Conservation (phyloP, 2,329 filamentous ascomycete species). For the Arthroderma sp. region DNA sequence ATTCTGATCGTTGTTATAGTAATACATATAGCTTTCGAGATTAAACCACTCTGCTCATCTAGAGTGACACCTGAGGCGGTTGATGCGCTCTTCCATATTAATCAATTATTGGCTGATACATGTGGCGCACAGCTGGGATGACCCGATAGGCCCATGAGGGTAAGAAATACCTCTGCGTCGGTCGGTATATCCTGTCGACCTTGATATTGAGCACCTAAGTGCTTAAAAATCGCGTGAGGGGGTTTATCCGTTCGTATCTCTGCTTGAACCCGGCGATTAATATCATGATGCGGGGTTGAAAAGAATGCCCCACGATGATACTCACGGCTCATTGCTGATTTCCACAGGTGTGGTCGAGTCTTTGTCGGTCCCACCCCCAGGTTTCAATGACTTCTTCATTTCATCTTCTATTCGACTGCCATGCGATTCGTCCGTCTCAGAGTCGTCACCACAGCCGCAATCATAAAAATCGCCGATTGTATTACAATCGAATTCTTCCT, state of each 20-base stretch:
- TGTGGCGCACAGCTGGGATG: no score
- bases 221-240: no score
- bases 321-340: constrained; percentile 12
- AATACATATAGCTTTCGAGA: no score
- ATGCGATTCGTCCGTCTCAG: constrained; percentile 19
- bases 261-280: background rate
- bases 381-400: constrained; percentile 3
- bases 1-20: no score
- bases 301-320: background rate
- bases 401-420: constrained; percentile 2
- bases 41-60: no score
- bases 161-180: no score
- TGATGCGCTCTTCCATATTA: no score
- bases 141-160: no score
- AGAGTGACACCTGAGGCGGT: no score
- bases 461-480: constrained; percentile 55
- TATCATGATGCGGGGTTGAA: background rate
- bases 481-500: constrained; percentile 49
- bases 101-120: no score
- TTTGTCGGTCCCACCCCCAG: constrained; percentile 3
- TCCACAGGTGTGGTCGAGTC: constrained; percentile 7
- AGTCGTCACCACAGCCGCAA: constrained; percentile 49
- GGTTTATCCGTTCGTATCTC: background rate
- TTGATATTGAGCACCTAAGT: no score
- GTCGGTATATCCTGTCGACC: no score